Evolutionary conservation across 768 basidiomycete genomes (phyloP), one percentile per base, ranked within the genome.

Genomic region (Dentipellis sp.): DNA sequence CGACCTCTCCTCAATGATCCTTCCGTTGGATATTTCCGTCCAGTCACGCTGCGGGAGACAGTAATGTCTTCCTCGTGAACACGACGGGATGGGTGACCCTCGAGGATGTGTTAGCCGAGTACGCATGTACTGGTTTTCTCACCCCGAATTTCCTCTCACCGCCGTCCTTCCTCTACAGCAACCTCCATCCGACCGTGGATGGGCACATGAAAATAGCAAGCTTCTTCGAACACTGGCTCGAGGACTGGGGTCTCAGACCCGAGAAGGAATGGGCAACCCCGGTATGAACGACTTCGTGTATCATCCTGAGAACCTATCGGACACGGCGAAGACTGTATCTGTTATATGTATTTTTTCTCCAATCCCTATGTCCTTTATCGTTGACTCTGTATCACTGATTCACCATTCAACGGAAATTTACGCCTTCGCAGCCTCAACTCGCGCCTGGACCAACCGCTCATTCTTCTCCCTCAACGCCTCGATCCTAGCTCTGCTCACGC

Each of bases 21-120:
- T 12, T 11, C 22, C n/a, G 29, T 6, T 29, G 4, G 19, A 29
- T 29, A 11, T 29, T 42, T 16, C 23, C 38, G 17, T 48, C 57
- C 55, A 75, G 76, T 50, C 70, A 71, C 52, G 68, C 67, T 3
- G 23, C 64, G 1, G 79, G 78, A 11, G 80, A 82, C 64, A 63
- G 69, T 54, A 71, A 77, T 56, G 69, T 78, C 17, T 79, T 75
- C 66, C 67, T 81, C 0, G 79, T 82, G 19, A 71, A 82, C 60
- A 78, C 80, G 8, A 80, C 77, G 0, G 79, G 79, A 4, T 83
- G 80, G 79, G 74, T 80, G n/a, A 70, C 71, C 1, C 79, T 61
- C 57, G 73, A 63, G 0, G 79, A 82, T 58, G 77, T 82, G 12
- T 79, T 76, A 63, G 72, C 76, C 10, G 72, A 70, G 73, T 74